These are phyloP conservation scores for Adenanthera pavonina DNA, from an alignment of 306 rosid genomes.

Conservation along the genomic window DNA sequence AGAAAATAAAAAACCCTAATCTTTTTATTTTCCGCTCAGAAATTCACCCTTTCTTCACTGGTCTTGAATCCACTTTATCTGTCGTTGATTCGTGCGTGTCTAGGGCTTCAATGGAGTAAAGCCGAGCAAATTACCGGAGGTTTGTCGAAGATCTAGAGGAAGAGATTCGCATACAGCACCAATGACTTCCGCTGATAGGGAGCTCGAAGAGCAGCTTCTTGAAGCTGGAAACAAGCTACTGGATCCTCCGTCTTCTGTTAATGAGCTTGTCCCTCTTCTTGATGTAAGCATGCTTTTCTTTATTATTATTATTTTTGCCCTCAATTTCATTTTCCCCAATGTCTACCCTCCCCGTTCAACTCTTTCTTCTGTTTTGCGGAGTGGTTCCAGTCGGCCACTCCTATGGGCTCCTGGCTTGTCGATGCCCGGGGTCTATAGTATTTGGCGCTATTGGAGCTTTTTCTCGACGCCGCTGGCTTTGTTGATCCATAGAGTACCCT, in stretches of 20 bases:
- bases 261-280: slow-evolving; percentile 75
- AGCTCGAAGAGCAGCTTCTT: slow-evolving; percentile 64
- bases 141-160: slow-evolving; percentile 57
- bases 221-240: slow-evolving; percentile 76
- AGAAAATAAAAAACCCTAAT: slow-evolving; percentile 58
- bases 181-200: slow-evolving; percentile 68
- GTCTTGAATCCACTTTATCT: slow-evolving; percentile 23
- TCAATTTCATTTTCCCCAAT: not conserved
- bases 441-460: slow-evolving; percentile 6
- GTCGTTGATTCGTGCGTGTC: slow-evolving; percentile 37
- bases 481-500: not conserved
- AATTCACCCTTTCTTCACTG: slow-evolving; percentile 10
- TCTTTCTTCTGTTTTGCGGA: slow-evolving; percentile 9
- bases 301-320: not conserved
- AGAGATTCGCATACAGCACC: slow-evolving; percentile 21
- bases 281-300: slow-evolving; percentile 56
- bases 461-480: slow-evolving; percentile 7
- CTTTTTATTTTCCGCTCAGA: slow-evolving; percentile 31
- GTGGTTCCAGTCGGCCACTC: not conserved
- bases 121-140: slow-evolving; percentile 34
- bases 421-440: not conserved
- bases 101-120: slow-evolving; percentile 57
- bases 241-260: slow-evolving; percentile 74
- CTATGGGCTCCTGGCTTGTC: not conserved
- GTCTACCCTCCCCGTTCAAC: not conserved